phyloP scores from a whole-genome alignment of 345 rosid species.

The Eucalyptus brandiana region DNA sequence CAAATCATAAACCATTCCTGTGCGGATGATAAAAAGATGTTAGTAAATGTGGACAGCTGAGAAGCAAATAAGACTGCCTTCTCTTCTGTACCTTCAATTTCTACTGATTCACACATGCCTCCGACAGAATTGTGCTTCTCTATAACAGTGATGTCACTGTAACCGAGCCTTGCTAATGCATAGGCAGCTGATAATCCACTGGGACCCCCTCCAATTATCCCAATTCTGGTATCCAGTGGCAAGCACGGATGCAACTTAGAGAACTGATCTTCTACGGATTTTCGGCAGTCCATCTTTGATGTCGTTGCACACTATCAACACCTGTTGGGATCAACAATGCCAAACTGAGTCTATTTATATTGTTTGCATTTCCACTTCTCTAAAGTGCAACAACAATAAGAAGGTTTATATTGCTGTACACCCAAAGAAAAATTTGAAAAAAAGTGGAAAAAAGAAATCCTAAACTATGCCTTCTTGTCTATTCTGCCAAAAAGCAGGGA shows the following conservation, averaged over 20 bases:
- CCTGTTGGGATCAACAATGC: not conserved
- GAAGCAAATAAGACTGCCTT: not conserved
- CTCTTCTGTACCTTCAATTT: constrained; percentile 36
- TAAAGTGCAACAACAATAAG: not conserved
- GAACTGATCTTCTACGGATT: constrained; percentile 40
- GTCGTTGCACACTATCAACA: not conserved
- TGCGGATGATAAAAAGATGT: not conserved
- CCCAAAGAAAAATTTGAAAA: not conserved
- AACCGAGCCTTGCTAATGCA: constrained; percentile 46
- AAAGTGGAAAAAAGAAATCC: not conserved
- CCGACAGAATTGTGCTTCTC: constrained; percentile 54
- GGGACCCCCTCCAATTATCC: constrained; percentile 60
- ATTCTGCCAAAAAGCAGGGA: not conserved
- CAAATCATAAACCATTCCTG: constrained; percentile 53
- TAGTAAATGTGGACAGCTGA: not conserved
- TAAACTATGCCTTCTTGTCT: not conserved
- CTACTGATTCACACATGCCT: constrained; percentile 66
- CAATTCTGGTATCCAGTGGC: constrained; percentile 35
- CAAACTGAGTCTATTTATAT: not conserved
- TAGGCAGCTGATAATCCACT: constrained; percentile 59
- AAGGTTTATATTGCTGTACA: not conserved
- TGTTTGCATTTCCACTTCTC: not conserved
- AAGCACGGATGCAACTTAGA: constrained; percentile 53
- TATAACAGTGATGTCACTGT: constrained; percentile 33
- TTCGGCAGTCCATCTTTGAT: constrained; percentile 19